A percentile compares a stretch with the other conserved stretches of the same genome.
Conservation (phyloP, 192 early-diverging fungal genomes). For the Gigaspora rosea region DNA sequence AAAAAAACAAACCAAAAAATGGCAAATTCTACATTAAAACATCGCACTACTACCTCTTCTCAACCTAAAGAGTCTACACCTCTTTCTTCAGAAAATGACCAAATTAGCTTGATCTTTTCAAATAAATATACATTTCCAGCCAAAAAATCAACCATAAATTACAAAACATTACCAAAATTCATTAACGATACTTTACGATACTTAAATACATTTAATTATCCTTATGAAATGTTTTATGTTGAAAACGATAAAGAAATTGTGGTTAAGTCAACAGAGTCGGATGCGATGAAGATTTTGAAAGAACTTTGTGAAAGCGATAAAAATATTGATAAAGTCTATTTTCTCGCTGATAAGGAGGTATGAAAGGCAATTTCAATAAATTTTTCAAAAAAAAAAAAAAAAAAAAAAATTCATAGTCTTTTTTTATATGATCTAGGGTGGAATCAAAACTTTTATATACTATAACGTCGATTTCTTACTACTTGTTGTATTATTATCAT, state of each 20-base stretch:
- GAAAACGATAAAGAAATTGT: not conserved
- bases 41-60: not conserved
- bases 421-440: not conserved
- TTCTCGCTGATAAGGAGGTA: conserved; percentile 17
- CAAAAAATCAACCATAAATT: not conserved
- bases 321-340: not conserved
- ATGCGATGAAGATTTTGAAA: not conserved
- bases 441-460: not conserved
- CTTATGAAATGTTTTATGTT: conserved; percentile 22
- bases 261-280: not conserved
- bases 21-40: no score
- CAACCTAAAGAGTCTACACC: not conserved
- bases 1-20: no score
- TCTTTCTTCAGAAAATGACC: not conserved
- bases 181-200: conserved; percentile 14
- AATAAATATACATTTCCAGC: not conserved
- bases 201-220: conserved; percentile 22
- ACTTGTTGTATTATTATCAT: not conserved
- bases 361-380: not conserved
- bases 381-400: not conserved
- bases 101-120: not conserved
- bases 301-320: not conserved
- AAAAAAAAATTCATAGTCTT: not conserved
- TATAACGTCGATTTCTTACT: not conserved
- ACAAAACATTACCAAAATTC: not conserved